Evolutionary conservation across 768 basidiomycete genomes (phyloP).

Genomic region (Boletus vinaceobasis): DNA sequence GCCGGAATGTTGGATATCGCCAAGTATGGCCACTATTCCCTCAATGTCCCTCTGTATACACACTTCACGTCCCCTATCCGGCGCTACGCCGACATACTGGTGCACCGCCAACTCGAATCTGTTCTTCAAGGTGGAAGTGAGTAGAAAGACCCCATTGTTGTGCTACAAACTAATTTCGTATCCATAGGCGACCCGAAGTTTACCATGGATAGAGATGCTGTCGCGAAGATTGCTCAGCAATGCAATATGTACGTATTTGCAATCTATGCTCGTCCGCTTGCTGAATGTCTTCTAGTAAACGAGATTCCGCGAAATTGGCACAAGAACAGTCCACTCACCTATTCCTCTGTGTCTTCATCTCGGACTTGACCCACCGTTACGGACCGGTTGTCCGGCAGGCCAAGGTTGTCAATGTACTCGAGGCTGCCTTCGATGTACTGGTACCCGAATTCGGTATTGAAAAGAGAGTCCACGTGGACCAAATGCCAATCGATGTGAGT

Average conservation of each 20-base stretch:
- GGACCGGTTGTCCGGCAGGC: constrained; percentile 95
- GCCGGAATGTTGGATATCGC: constrained; percentile 99
- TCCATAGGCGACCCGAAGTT: constrained; percentile 76
- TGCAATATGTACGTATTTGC: constrained; percentile 79
- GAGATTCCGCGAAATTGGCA: constrained; percentile 86
- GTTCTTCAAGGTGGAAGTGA: constrained; percentile 69
- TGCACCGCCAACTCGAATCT: constrained; percentile 94
- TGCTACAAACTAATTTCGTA: constrained; percentile 4
- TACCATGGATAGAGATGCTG: constrained; percentile 95
- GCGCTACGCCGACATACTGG: constrained; percentile 90
- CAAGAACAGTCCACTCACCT: constrained; percentile 96
- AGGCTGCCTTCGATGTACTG: constrained; percentile 95
- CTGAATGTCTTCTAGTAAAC: constrained; percentile 54
- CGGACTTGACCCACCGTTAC: constrained; percentile 90
- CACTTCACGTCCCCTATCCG: constrained; percentile 93
- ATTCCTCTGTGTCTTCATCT: constrained; percentile 90
- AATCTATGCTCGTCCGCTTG: background rate
- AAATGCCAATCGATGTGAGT: constrained; percentile 95
- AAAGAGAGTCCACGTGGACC: constrained; percentile 97
- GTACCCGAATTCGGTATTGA: constrained; percentile 98
- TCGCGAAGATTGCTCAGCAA: constrained; percentile 96
- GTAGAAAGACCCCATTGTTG: constrained; percentile 17
- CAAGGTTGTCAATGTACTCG: constrained; percentile 93
- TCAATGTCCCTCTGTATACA: constrained; percentile 89
- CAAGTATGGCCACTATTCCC: constrained; percentile 91